Evolutionary conservation across 306 rosid species (phyloP), one percentile per base, ranked within the genome.

Genomic region (Luffa aegyptiaca): DNA sequence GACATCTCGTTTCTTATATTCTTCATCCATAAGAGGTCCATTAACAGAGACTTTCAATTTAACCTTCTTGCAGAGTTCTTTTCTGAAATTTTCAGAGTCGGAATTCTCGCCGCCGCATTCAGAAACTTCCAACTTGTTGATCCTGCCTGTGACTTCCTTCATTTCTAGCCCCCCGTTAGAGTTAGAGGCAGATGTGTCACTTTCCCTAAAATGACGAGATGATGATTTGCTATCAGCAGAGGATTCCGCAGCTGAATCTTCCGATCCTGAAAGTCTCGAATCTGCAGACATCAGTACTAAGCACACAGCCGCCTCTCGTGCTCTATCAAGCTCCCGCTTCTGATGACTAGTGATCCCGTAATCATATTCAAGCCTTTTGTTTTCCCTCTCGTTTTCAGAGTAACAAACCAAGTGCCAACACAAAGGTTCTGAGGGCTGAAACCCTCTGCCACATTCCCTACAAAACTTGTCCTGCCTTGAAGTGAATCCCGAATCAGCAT

Each of bases 351-450:
- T n/a, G 55, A 44, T 20, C 58, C 78, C 12, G 17, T 49, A 16
- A 52, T 36, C 11, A 18, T 51, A n/a, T 26, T 31, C 26, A 33
- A 73, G 18, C 44, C 78, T 73, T 73, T 14, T 73, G 59, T 1
- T 33, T 35, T 49, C 58, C 77, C 58, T 83, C 21, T 94, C 92
- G 5, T 91, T 87, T 51, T 87, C 94, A n/a, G 92, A 92, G 81
- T 92, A 97, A 85, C 87, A 86, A 77, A 94, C 97, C 98, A 94
- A 90, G 88, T 92, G 97, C 51, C 97, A 94, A 81, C 90, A 90
- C 4, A 92, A 83, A 82, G 97, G 95, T 82, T 94, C 92, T 88
- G 87, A 68, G 33, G 97, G 92, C 35, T 86, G 78, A 78, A 94
- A 94, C 58, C 93, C 90, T 84, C 88, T 90, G 13, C 98, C 97